Evolutionary conservation across 1,139 yeast genomes (phyloP).

Genomic region (Geotrichum histeridarum): DNA sequence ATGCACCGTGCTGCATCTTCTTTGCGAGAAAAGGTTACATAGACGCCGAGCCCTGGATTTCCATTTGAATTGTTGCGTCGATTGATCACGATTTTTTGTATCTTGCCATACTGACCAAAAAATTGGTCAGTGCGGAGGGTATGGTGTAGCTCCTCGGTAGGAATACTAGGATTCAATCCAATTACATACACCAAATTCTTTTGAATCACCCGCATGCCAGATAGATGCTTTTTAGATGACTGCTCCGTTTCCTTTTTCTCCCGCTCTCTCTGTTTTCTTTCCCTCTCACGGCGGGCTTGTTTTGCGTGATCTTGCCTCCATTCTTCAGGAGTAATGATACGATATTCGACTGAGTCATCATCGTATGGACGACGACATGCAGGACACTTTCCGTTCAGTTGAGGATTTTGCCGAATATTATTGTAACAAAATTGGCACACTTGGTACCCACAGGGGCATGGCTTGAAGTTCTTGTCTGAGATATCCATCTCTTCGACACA

Average conservation of each 20-base stretch:
- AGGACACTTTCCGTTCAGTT: constrained; percentile 87
- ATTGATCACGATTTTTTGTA: constrained; percentile 88
- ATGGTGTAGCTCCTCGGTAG: constrained; percentile 82
- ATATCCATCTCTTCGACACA: constrained; percentile 91
- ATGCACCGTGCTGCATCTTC: constrained; percentile 19
- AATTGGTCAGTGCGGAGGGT: constrained; percentile 84
- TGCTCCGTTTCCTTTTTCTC: constrained; percentile 89
- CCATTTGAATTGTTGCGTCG: constrained; percentile 51
- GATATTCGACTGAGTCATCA: constrained; percentile 88
- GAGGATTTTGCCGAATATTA: constrained; percentile 81
- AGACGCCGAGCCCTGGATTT: constrained; percentile 85
- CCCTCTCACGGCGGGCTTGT: constrained; percentile 35
- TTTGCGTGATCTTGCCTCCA: constrained; percentile 21
- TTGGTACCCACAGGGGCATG: constrained; percentile 99
- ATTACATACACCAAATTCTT: constrained; percentile 95
- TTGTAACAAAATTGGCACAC: constrained; percentile 97
- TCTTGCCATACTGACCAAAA: constrained; percentile 97
- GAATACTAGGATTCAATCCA: constrained; percentile 86
- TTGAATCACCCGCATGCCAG: constrained; percentile 96
- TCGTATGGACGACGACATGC: constrained; percentile 94
- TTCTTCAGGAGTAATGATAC: constrained; percentile 78
- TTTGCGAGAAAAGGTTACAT: constrained; percentile 80
- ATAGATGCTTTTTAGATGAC: constrained; percentile 69
- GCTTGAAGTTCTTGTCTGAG: constrained; percentile 91
- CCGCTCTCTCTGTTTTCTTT: constrained; percentile 82